Base-by-base conservation (phyloP, 2,329 filamentous ascomycete species). In the Claviceps monticola region DNA sequence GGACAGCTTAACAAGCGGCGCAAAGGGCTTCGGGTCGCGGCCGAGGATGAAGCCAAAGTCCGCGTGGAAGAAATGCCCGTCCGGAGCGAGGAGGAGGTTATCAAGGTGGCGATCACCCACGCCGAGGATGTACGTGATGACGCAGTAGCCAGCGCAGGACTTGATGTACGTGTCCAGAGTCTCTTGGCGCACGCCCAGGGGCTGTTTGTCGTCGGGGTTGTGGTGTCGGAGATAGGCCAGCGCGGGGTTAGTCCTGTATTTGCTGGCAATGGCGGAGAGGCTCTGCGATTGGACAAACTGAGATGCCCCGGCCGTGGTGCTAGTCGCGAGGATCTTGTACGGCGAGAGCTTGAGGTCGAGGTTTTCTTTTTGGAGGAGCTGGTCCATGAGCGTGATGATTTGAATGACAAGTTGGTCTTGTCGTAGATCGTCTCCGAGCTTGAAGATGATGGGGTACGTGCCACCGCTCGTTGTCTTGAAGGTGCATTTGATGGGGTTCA, bases 11-110 rank as follows among this genome's bases (percentile, higher is more conserved):
- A 98, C 95, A 50, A 91, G 82, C 0, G 93, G 93, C 0, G 93
- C 91, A 63, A 98, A 97, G 0, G 93, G 93, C 64, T 98, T 98
- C 0, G 93, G 93, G 59, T 98, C 93, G 42, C 93, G 86, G 17
- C 93, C 93, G 1, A 98, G 83, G 56, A 98, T 98, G 68, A 95
- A 98, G 43, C 94, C 93, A 61, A 98, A 98, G 66, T 98, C 93
- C 34, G 91, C 90, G 65, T 98, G 93, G 76, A 98, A 96, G 73
- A 98, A 98, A 67, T 94, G 88, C 0, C 82, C 93, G 58, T 90
- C 85, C 1, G 93, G 90, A 0, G 89, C 81, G 5, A 98, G 80
- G 26, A 98, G 81, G 1, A 98, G 79, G 61, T 98, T 98, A 66
- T 98, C 93, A 2, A 97, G 77, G 68, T 98, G 93, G 1, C 93